These are phyloP conservation scores for Pichia kudriavzevii DNA, from an alignment of 1,139 yeast genomes.

Conservation along the genomic window DNA sequence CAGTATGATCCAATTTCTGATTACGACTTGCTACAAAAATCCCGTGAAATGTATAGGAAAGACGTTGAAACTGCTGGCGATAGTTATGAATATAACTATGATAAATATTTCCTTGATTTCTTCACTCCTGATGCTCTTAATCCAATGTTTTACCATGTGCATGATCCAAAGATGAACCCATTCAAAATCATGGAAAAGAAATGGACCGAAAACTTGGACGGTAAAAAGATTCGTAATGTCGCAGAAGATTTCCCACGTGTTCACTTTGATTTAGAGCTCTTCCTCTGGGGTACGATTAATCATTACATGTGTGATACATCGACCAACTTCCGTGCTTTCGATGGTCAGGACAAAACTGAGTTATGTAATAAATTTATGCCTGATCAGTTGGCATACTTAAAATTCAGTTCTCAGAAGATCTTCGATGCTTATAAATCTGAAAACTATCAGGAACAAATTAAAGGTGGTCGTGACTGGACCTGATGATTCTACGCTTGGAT, in stretches of 20 bases:
- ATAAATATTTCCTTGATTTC: slow-evolving; percentile 18
- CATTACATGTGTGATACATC: slow-evolving; percentile 15
- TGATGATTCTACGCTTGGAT: background rate
- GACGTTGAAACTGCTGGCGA: slow-evolving; percentile 16
- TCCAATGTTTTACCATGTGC: slow-evolving; percentile 27
- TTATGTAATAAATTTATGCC: slow-evolving; percentile 15
- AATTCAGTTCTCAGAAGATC: slow-evolving; percentile 11
- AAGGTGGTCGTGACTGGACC: slow-evolving; percentile 13
- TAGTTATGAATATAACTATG: slow-evolving; percentile 19
- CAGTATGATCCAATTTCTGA: slow-evolving; percentile 63
- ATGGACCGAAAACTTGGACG: slow-evolving; percentile 18
- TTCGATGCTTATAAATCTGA: slow-evolving; percentile 6
- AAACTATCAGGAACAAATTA: slow-evolving; percentile 12
- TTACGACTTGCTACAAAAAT: slow-evolving; percentile 28
- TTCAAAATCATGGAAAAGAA: slow-evolving; percentile 18
- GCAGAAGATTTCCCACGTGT: slow-evolving; percentile 22
- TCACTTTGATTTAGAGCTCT: slow-evolving; percentile 23
- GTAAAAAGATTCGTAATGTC: slow-evolving; percentile 19
- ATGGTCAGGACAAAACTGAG: slow-evolving; percentile 6
- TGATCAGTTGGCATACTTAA: slow-evolving; percentile 12
- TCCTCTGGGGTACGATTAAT: slow-evolving; percentile 22
- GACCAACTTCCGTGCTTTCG: slow-evolving; percentile 9
- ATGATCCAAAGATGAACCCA: slow-evolving; percentile 27
- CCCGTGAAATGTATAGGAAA: slow-evolving; percentile 13
- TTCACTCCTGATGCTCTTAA: slow-evolving; percentile 16